These are phyloP conservation scores for Didymella exigua DNA, from an alignment of 2,329 filamentous ascomycete genomes.

Conservation along the genomic window DNA sequence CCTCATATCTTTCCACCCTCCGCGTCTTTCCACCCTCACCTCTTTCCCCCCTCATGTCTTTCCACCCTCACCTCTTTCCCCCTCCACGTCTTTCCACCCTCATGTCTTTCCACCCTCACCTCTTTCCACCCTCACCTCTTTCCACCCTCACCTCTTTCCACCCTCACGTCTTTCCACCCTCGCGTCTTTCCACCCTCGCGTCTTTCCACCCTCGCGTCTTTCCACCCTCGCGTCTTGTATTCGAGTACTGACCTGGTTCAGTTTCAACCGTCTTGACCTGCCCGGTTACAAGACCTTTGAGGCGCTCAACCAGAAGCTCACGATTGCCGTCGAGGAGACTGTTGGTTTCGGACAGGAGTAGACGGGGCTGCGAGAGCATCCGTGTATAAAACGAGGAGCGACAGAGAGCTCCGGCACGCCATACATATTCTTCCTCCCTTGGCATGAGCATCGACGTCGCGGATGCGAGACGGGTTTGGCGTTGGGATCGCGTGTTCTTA, in stretches of 20 bases:
- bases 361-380: constrained; percentile 1
- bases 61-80: too few species aligned
- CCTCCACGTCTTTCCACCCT: too few species aligned
- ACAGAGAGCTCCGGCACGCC: background rate
- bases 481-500: background rate
- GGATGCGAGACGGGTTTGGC: background rate
- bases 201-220: too few species aligned
- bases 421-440: constrained; percentile 8
- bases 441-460: constrained; percentile 3
- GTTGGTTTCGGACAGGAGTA: constrained; percentile 98
- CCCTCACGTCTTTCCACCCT: too few species aligned
- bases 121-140: too few species aligned
- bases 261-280: constrained; percentile 96
- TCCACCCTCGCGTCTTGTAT: background rate
- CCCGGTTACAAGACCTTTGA: constrained; percentile 92
- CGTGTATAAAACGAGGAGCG: constrained; percentile 12
- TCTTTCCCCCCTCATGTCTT: too few species aligned
- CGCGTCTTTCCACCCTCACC: too few species aligned
- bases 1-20: too few species aligned
- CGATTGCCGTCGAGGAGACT: constrained; percentile 97
- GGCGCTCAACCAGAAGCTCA: constrained; percentile 83
- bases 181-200: too few species aligned
- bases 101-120: too few species aligned
- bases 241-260: constrained; percentile 46
- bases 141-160: too few species aligned